Percentiles rank a stretch among this genome's conserved stretches.
These are phyloP conservation scores for Halocafeteria seosinensis DNA, from an alignment of 108 stramenopile species.

Conservation along the genomic window DNA sequence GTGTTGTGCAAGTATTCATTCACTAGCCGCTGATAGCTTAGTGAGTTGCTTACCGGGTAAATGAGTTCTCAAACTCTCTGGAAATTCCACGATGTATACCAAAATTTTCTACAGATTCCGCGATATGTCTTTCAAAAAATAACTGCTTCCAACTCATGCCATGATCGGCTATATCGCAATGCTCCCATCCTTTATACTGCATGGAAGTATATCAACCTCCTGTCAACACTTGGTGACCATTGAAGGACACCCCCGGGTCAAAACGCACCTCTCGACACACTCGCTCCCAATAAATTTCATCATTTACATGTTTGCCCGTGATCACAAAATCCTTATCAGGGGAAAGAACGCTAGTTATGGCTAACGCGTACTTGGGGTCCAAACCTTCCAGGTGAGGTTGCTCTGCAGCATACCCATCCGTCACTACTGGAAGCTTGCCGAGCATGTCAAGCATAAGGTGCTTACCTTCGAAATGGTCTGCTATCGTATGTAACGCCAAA, in stretches of 20 bases:
- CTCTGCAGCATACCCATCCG: background rate
- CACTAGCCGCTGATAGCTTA: too few relatives aligned
- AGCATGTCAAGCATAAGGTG: background rate
- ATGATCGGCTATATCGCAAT: conserved; percentile 37
- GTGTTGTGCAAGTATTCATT: too few relatives aligned
- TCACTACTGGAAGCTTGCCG: background rate
- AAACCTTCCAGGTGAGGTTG: background rate
- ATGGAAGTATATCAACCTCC: too few relatives aligned
- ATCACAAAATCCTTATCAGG: conserved; percentile 8
- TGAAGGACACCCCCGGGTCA: too few relatives aligned
- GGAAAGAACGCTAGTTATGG: conserved; percentile 6
- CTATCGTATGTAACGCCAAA: background rate
- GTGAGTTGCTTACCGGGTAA: too few relatives aligned
- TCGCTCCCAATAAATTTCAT: conserved; percentile 46
- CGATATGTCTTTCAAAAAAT: conserved; percentile 29
- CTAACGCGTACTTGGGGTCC: background rate
- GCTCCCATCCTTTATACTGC: conserved; percentile 19
- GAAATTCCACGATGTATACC: background rate
- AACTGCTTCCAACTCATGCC: conserved; percentile 50
- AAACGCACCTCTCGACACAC: too few relatives aligned
- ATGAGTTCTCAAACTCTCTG: background rate
- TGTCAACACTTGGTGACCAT: too few relatives aligned
- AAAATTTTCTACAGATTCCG: conserved; percentile 21
- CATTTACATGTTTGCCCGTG: conserved; percentile 31
- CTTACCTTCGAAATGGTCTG: background rate